Percentiles rank a stretch among this genome's conserved stretches.
These are phyloP conservation scores for Nicotiana noctiflora DNA, from an alignment of 257 asterid species.

Conservation along the genomic window DNA sequence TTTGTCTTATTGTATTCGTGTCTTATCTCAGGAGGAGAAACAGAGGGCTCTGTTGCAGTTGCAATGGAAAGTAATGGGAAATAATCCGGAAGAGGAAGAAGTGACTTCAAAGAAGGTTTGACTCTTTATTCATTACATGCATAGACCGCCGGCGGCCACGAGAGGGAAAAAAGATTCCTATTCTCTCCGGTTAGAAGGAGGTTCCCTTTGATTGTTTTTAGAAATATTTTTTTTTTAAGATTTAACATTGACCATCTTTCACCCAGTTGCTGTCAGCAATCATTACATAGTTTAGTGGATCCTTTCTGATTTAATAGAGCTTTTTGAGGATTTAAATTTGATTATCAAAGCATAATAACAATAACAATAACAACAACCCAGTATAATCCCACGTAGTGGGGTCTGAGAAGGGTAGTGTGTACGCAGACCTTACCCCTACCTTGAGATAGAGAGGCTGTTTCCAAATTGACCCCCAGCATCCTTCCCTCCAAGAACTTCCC, in stretches of 20 bases:
- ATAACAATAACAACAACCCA: no score
- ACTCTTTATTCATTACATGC: not conserved
- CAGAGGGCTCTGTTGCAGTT: slow-evolving; percentile 82
- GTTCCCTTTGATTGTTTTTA: not conserved
- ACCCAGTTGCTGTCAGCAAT: not conserved
- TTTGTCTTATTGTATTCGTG: slow-evolving; percentile 15
- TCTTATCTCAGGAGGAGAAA: slow-evolving; percentile 72
- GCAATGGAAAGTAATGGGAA: slow-evolving; percentile 95
- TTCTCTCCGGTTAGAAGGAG: not conserved
- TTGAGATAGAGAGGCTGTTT: no score
- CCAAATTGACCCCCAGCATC: no score
- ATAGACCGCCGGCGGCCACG: no score
- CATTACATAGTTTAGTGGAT: not conserved
- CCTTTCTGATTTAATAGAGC: not conserved
- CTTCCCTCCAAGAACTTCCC: no score
- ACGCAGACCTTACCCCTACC: no score
- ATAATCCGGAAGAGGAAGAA: slow-evolving; percentile 83
- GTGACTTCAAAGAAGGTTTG: slow-evolving; percentile 88
- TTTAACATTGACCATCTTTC: not conserved
- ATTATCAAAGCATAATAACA: no score
- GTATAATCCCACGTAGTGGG: no score
- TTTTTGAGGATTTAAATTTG: not conserved
- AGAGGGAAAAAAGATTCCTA: not conserved
- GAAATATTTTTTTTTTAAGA: not conserved
- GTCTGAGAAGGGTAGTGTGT: no score